phyloP scores from a whole-genome alignment of 257 asterid species.

The Primulina huaijiensis region DNA sequence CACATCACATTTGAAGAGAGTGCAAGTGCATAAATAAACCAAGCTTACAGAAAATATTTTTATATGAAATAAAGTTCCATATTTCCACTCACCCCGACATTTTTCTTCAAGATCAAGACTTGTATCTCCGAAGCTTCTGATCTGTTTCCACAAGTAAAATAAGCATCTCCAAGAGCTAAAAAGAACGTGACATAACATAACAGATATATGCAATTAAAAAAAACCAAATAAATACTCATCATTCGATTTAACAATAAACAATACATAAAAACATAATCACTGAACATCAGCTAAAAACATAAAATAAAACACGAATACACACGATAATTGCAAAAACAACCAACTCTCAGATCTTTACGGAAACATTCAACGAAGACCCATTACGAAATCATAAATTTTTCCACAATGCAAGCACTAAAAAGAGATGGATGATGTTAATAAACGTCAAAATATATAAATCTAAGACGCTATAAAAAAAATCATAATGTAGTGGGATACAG shows the following conservation, averaged over 20 bases:
- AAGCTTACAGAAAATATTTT: neutral
- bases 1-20: neutral
- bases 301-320: neutral
- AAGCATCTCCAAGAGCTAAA: neutral
- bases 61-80: neutral
- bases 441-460: neutral
- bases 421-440: neutral
- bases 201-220: no score
- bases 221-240: neutral
- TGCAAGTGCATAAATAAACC: neutral
- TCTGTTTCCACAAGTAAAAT: slow-evolving; percentile 8
- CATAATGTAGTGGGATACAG: neutral
- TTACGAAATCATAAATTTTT: neutral
- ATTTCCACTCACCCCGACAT: slow-evolving; percentile 32
- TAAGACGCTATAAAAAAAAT: neutral
- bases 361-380: neutral
- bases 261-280: neutral
- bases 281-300: neutral
- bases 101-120: slow-evolving; percentile 24
- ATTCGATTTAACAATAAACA: neutral
- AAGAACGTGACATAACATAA: neutral
- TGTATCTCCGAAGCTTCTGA: slow-evolving; percentile 22
- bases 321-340: neutral
- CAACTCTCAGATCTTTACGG: neutral
- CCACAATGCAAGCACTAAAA: neutral